Conservation (phyloP, 495 filamentous ascomycete species). For the Opeltia flavorubescens region DNA sequence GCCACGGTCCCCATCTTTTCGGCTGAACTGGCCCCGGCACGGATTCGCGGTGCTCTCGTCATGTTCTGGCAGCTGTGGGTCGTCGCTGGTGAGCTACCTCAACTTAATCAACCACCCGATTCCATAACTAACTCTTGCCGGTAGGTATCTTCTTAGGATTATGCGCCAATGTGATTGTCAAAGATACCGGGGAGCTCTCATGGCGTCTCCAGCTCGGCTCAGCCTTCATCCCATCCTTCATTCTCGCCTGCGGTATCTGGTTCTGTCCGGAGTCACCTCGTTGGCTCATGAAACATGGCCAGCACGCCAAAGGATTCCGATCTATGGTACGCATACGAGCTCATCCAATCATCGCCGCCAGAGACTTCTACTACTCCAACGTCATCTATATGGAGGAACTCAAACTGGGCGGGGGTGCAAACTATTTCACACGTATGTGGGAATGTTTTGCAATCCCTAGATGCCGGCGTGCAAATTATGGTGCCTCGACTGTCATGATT, state of each 20-base stretch:
- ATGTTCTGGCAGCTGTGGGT: conserved; percentile 46
- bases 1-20: conserved; percentile 43
- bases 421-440: conserved; percentile 1
- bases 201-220: conserved; percentile 45
- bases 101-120: neutral
- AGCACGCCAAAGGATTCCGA: conserved; percentile 4
- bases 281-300: conserved; percentile 41
- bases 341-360: conserved; percentile 22
- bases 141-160: conserved; percentile 2
- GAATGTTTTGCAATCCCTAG: conserved; percentile 36
- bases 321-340: conserved; percentile 1
- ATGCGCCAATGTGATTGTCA: conserved; percentile 4
- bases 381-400: conserved; percentile 6
- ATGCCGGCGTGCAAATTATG: conserved; percentile 38
- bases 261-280: conserved; percentile 42
- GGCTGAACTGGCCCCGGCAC: conserved; percentile 32
- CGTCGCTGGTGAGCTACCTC: neutral
- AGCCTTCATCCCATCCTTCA: conserved; percentile 34
- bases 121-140: neutral
- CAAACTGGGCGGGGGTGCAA: neutral
- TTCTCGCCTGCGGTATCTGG: conserved; percentile 33
- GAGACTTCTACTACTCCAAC: conserved; percentile 26
- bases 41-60: conserved; percentile 42
- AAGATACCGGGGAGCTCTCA: conserved; percentile 27
- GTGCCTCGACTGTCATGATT: conserved; percentile 51